phyloP scores from a whole-genome alignment of 306 rosid species.

The Castanea sativa region DNA sequence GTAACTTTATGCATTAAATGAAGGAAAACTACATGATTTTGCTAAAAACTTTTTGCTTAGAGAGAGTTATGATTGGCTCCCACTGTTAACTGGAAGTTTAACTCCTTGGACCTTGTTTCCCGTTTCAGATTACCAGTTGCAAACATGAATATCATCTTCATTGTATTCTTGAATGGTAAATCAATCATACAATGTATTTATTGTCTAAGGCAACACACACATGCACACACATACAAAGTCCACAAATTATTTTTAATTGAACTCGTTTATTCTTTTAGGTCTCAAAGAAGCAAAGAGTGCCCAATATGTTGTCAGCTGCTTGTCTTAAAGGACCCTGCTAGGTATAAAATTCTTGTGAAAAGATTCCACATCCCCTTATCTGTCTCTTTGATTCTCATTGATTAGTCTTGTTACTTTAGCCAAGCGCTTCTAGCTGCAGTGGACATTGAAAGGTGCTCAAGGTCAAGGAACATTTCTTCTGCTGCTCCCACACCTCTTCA shows the following conservation, averaged over 20 bases:
- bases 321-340: conserved; percentile 71
- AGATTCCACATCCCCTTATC: neutral
- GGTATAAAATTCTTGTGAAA: conserved; percentile 41
- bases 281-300: conserved; percentile 89
- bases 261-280: conserved; percentile 42
- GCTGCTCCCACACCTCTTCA: conserved; percentile 34
- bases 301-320: conserved; percentile 91
- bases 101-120: conserved; percentile 6
- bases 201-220: neutral
- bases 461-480: conserved; percentile 44
- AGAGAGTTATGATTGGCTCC: conserved; percentile 2
- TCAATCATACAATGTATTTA: neutral
- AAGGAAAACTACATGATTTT: neutral
- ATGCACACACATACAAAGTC: neutral
- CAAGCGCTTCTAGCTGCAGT: conserved; percentile 80
- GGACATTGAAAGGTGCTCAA: conserved; percentile 50
- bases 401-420: conserved; percentile 36
- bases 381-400: conserved; percentile 14
- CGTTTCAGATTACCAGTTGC: conserved; percentile 81
- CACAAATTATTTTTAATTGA: conserved; percentile 14
- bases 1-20: neutral
- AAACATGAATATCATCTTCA: conserved; percentile 95
- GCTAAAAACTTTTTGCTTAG: conserved; percentile 13
- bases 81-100: conserved; percentile 10
- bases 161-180: conserved; percentile 94